Conservation (phyloP, 768 basidiomycete genomes). For the Agaricus sinodeliciosus region DNA sequence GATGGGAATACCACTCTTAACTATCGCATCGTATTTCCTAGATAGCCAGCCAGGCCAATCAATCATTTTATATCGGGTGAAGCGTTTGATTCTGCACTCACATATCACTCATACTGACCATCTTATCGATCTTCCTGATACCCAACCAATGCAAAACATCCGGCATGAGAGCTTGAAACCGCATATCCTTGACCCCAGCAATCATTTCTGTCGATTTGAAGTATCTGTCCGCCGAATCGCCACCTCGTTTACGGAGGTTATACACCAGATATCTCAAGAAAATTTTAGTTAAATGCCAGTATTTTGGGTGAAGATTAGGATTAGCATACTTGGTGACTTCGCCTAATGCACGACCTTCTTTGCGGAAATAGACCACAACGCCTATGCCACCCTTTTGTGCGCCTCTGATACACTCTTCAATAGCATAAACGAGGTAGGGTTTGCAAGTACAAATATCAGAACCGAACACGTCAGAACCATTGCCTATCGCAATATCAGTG, state of each 20-base stretch:
- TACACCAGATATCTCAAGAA: constrained; percentile 95
- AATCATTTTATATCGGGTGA: neutral
- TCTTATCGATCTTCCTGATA: constrained; percentile 80
- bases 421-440: constrained; percentile 87
- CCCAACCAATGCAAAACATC: constrained; percentile 96
- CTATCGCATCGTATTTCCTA: constrained; percentile 94
- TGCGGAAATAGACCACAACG: constrained; percentile 89
- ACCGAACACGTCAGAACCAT: constrained; percentile 94
- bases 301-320: neutral
- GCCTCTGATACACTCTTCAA: constrained; percentile 85
- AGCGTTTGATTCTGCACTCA: constrained; percentile 18
- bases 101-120: constrained; percentile 92
- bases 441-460: constrained; percentile 92
- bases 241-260: constrained; percentile 91
- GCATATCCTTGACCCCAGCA: constrained; percentile 93
- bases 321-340: constrained; percentile 79
- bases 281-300: too few species aligned
- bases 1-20: constrained; percentile 82
- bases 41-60: too few species aligned
- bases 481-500: constrained; percentile 39
- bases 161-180: constrained; percentile 94
- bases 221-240: constrained; percentile 89
- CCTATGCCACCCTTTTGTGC: constrained; percentile 74
- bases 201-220: constrained; percentile 92
- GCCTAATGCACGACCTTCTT: constrained; percentile 88